phyloP scores from a whole-genome alignment of 1,139 yeast genomes.

The Scheffersomyces cryptocercus region DNA sequence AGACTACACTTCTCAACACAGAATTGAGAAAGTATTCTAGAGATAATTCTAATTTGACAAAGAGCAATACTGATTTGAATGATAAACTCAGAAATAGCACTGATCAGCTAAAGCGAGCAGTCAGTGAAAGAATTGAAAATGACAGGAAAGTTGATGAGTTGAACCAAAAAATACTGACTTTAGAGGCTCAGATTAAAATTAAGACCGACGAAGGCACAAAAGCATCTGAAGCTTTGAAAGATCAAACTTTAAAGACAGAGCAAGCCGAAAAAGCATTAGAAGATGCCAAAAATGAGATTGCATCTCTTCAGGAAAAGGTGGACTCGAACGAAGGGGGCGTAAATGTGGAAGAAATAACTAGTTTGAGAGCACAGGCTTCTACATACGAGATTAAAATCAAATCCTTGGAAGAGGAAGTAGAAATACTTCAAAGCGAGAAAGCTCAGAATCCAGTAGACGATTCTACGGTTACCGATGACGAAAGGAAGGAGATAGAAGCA shows the following conservation, averaged over 20 bases:
- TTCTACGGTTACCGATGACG: slow-evolving; percentile 3
- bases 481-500: slow-evolving; percentile 11
- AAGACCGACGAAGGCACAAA: slow-evolving; percentile 5
- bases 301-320: no score
- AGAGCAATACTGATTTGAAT: slow-evolving; percentile 13
- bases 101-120: slow-evolving; percentile 3
- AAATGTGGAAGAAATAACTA: no score
- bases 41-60: slow-evolving; percentile 14
- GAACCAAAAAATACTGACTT: slow-evolving; percentile 4
- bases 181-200: slow-evolving; percentile 5
- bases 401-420: not conserved
- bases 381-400: no score
- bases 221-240: slow-evolving; percentile 1
- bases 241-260: no score
- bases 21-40: slow-evolving; percentile 42
- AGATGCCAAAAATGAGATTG: no score
- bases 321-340: no score
- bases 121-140: slow-evolving; percentile 2
- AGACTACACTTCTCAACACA: slow-evolving; percentile 56
- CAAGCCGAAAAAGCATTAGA: no score
- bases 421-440: slow-evolving; percentile 14
- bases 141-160: not conserved
- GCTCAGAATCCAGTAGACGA: slow-evolving; percentile 7
- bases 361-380: no score
- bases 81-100: slow-evolving; percentile 7